Evolutionary conservation across 2,329 filamentous ascomycete genomes (phyloP).

Genomic region (Thelonectria rubi): DNA sequence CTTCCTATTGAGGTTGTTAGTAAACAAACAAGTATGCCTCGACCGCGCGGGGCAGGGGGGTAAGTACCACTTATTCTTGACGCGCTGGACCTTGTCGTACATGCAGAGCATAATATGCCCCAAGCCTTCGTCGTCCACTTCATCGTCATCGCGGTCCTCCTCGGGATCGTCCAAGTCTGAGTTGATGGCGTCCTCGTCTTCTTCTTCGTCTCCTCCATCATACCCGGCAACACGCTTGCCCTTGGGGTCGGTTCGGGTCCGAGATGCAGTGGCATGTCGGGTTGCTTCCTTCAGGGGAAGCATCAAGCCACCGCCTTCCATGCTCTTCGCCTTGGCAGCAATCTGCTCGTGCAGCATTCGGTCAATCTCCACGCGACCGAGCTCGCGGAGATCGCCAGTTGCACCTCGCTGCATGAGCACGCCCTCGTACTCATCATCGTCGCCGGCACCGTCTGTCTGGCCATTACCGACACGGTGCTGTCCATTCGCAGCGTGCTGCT

Average conservation of each 20-base stretch:
- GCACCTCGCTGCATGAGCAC: slow-evolving; percentile 67
- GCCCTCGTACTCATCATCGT: slow-evolving; percentile 65
- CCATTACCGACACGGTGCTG: slow-evolving; percentile 49
- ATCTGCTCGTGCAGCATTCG: slow-evolving; percentile 74
- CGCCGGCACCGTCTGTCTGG: slow-evolving; percentile 79
- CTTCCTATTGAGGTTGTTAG: slow-evolving; percentile 69
- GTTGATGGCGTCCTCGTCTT: slow-evolving; percentile 96
- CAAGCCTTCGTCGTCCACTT: slow-evolving; percentile 85
- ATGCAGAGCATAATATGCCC: slow-evolving; percentile 97
- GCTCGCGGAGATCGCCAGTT: slow-evolving; percentile 62
- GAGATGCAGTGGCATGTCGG: slow-evolving; percentile 41
- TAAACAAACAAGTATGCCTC: slow-evolving; percentile 17
- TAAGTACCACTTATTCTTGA: slow-evolving; percentile 94
- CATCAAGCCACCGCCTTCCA: slow-evolving; percentile 82
- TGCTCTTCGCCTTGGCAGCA: slow-evolving; percentile 69
- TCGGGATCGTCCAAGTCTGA: slow-evolving; percentile 97
- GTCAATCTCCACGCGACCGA: slow-evolving; percentile 72
- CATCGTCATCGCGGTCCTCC: slow-evolving; percentile 83
- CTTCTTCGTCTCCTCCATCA: slow-evolving; percentile 71
- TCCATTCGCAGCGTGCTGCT: slow-evolving; percentile 48
- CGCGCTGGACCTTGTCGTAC: slow-evolving; percentile 98
- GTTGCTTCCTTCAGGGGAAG: slow-evolving; percentile 70
- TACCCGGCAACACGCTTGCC: slow-evolving; percentile 57
- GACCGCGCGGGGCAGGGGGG: neutral
- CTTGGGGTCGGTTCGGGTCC: slow-evolving; percentile 37